Conservation (phyloP, 768 basidiomycete genomes). For the Tricholoma bakamatsutake region DNA sequence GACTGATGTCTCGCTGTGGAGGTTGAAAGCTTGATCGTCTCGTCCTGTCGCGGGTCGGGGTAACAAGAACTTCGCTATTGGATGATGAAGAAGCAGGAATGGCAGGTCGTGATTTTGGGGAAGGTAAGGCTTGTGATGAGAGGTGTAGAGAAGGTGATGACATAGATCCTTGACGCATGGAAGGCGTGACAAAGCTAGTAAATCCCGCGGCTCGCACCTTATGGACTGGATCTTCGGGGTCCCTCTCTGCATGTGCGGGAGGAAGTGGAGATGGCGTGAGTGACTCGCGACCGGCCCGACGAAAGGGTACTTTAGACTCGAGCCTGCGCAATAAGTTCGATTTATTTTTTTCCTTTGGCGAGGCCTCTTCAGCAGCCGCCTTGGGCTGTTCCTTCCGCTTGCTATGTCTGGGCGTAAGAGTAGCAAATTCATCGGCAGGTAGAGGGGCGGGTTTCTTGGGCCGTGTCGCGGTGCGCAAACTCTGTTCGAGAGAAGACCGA, state of each 20-base stretch:
- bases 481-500: constrained; percentile 63
- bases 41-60: constrained; percentile 40
- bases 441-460: constrained; percentile 39
- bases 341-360: constrained; percentile 32
- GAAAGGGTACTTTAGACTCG: constrained; percentile 48
- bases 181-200: constrained; percentile 58
- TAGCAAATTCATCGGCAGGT: constrained; percentile 36
- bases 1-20: constrained; percentile 33
- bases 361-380: constrained; percentile 16
- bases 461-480: constrained; percentile 56
- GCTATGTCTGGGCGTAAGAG: constrained; percentile 35
- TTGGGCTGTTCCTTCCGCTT: constrained; percentile 40
- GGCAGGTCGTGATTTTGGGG: constrained; percentile 45
- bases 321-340: constrained; percentile 40
- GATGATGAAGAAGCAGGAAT: constrained; percentile 44
- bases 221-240: constrained; percentile 25
- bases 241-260: constrained; percentile 24
- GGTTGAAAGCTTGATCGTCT: constrained; percentile 35
- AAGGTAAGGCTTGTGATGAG: constrained; percentile 49
- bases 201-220: constrained; percentile 46
- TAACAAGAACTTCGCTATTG: constrained; percentile 36
- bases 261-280: constrained; percentile 34
- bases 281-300: constrained; percentile 35
- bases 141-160: constrained; percentile 71
- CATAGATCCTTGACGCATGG: constrained; percentile 63